phyloP scores from a whole-genome alignment of 805 yeast species.

The Huiozyma sinensis region DNA sequence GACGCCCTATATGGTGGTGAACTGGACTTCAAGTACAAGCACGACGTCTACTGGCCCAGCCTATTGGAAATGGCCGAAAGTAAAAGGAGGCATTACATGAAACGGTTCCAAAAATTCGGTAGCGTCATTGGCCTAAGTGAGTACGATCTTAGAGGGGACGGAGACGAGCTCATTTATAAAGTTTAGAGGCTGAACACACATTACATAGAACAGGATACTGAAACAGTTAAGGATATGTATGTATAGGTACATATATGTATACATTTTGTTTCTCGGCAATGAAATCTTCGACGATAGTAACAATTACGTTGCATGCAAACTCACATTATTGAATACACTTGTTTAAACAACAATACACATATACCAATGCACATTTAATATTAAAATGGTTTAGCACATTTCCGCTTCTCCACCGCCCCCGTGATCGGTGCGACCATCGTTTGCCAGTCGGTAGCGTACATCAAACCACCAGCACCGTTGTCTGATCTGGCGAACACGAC shows the following conservation, averaged over 20 bases:
- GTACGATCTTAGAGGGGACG: slow-evolving; percentile 52
- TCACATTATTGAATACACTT: not conserved
- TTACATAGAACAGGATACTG: not conserved
- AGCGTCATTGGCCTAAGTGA: slow-evolving; percentile 70
- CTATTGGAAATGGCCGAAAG: slow-evolving; percentile 49
- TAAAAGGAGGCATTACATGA: slow-evolving; percentile 53
- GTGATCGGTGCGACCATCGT: slow-evolving; percentile 74
- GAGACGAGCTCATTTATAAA: slow-evolving; percentile 22
- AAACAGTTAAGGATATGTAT: not conserved
- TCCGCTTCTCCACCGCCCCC: slow-evolving; percentile 68
- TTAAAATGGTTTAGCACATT: slow-evolving; percentile 82
- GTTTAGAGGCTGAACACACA: slow-evolving; percentile 5
- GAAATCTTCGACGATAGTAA: not conserved
- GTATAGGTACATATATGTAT: no score
- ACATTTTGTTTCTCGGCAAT: not conserved
- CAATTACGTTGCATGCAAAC: not conserved
- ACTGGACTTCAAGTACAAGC: slow-evolving; percentile 75
- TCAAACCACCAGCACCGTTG: slow-evolving; percentile 58
- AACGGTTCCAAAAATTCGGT: slow-evolving; percentile 65
- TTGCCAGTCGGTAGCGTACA: slow-evolving; percentile 94
- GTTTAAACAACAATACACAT: no score
- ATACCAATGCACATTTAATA: not conserved
- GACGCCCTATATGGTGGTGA: slow-evolving; percentile 79
- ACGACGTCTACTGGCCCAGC: slow-evolving; percentile 68
- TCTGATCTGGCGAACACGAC: slow-evolving; percentile 74